Percentiles rank a stretch among this genome's conserved stretches.
These are phyloP conservation scores for Alternaria alternata DNA, from an alignment of 2,329 filamentous ascomycete species.

Conservation along the genomic window DNA sequence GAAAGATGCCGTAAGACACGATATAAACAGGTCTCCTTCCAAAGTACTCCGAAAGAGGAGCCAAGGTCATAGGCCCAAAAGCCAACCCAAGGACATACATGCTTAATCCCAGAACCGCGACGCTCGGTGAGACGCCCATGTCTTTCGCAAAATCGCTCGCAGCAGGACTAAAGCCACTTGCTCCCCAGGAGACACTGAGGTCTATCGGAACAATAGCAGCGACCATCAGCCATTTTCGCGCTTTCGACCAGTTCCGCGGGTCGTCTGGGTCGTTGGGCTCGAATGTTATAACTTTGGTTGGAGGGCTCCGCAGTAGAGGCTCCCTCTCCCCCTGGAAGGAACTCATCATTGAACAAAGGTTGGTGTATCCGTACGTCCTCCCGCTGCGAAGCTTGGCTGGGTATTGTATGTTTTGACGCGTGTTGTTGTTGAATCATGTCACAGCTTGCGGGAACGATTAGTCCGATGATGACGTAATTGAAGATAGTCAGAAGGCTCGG, in stretches of 20 bases:
- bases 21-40: constrained; percentile 56
- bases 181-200: constrained; percentile 53
- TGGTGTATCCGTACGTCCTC: neutral
- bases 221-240: constrained; percentile 49
- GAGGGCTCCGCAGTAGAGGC: constrained; percentile 14
- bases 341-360: constrained; percentile 5
- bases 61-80: constrained; percentile 50
- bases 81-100: constrained; percentile 59
- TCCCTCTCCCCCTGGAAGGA: constrained; percentile 9
- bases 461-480: neutral
- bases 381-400: neutral
- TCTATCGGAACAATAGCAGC: constrained; percentile 48
- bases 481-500: neutral
- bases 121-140: constrained; percentile 52
- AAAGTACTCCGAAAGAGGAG: constrained; percentile 51
- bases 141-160: constrained; percentile 53
- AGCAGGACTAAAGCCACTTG: constrained; percentile 58
- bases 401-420: neutral
- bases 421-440: neutral
- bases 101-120: constrained; percentile 56
- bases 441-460: neutral
- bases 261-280: constrained; percentile 36
- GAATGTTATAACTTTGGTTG: constrained; percentile 26
- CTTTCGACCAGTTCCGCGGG: constrained; percentile 46
- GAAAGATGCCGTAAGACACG: constrained; percentile 53